These are phyloP conservation scores for Penicillium riverlandense DNA, from an alignment of 495 filamentous ascomycete genomes.

Conservation along the genomic window DNA sequence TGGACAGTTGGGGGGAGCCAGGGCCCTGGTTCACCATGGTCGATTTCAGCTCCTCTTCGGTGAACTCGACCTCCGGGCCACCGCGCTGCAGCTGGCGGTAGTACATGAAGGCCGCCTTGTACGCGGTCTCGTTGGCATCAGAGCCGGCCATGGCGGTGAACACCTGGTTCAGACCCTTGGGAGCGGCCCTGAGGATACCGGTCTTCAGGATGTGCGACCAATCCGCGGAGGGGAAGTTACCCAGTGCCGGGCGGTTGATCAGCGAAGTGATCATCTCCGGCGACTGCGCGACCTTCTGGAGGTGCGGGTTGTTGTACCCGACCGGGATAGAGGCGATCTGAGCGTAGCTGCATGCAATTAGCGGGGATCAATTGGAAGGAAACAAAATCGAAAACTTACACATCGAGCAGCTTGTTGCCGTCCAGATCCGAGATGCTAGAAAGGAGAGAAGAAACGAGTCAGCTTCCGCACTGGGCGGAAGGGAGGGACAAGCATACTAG, in stretches of 20 bases:
- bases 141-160: conserved; percentile 95
- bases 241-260: conserved; percentile 91
- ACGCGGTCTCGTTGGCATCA: conserved; percentile 98
- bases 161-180: conserved; percentile 88
- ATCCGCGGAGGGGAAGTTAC: conserved; percentile 90
- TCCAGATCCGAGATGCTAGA: conserved; percentile 80
- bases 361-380: neutral
- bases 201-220: conserved; percentile 81
- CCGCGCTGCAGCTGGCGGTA: conserved; percentile 83
- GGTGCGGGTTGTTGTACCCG: conserved; percentile 89
- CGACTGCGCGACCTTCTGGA: conserved; percentile 62
- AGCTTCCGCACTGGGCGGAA: too few relatives aligned
- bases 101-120: conserved; percentile 99
- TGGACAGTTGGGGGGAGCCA: conserved; percentile 77
- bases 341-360: conserved; percentile 53
- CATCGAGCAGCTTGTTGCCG: conserved; percentile 59
- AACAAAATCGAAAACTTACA: conserved; percentile 45
- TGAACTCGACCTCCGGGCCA: conserved; percentile 74
- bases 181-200: conserved; percentile 84
- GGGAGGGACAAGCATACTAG: conserved; percentile 34
- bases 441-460: neutral
- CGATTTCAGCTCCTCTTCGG: conserved; percentile 66
- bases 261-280: conserved; percentile 75
- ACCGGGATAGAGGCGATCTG: conserved; percentile 97
- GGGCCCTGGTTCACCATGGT: conserved; percentile 83